A percentile compares a stretch with the other conserved stretches of the same genome.
phyloP scores from a whole-genome alignment of 345 rosid species.

The Pistacia atlantica region DNA sequence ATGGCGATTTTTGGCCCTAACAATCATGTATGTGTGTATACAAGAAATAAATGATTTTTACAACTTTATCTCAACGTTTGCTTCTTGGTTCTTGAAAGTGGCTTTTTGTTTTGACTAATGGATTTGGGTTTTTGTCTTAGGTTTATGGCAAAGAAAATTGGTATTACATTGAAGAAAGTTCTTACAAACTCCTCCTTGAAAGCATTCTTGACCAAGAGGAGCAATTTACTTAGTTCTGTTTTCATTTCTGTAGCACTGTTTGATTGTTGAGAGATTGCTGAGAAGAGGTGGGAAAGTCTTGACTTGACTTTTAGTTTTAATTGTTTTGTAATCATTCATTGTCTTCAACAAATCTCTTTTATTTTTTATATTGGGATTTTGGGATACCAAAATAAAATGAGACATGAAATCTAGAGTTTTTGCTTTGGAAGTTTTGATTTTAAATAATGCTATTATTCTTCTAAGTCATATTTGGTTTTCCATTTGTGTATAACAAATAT shows the following conservation, averaged over 20 bases:
- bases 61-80: too few relatives aligned
- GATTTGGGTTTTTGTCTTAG: conserved; percentile 20
- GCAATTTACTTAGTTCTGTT: neutral
- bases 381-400: neutral
- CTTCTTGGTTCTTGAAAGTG: neutral
- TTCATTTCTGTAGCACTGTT: neutral
- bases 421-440: neutral
- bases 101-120: neutral
- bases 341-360: neutral
- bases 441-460: too few relatives aligned
- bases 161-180: conserved; percentile 46
- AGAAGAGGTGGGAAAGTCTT: neutral
- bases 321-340: neutral
- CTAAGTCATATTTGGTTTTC: too few relatives aligned
- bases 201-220: conserved; percentile 32
- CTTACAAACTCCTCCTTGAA: conserved; percentile 41
- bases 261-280: neutral
- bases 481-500: too few relatives aligned
- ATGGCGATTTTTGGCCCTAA: too few relatives aligned
- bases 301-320: too few relatives aligned
- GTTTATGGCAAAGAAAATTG: conserved; percentile 42
- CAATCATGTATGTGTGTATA: too few relatives aligned
- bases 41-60: too few relatives aligned
- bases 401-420: neutral
- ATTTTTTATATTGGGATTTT: neutral